Evolutionary conservation across 2,329 filamentous ascomycete genomes (phyloP), one percentile per base, ranked within the genome.

Genomic region (Thermoascus crustaceus): DNA sequence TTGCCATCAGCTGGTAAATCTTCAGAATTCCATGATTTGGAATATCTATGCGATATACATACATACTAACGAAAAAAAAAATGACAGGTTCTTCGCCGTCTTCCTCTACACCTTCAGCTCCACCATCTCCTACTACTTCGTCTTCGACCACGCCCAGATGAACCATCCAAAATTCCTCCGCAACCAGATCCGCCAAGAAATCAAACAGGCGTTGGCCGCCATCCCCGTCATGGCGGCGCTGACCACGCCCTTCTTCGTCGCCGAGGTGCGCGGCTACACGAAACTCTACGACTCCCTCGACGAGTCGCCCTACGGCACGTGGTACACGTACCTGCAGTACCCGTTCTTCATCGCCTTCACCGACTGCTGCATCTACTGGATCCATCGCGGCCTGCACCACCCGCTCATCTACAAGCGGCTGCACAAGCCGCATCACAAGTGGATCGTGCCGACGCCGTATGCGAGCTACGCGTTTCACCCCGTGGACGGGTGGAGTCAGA

Each of bases 361-460:
- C 61, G 83, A 88, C 61, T 79, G 78, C 54, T 76, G 69, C 63
- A 83, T 88, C 63, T 88, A 88, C 70, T 81, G 79, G 70, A 85
- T 86, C 52, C 84, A 88, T 66, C 79, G 83, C 38, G 76, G 72
- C 37, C 73, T 86, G 38, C 84, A 88, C 63, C 76, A 82, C 60
- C 80, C 80, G n/a, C 55, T 60, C 29, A 52, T 85, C 46, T 93
- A 93, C 73, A 87, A 85, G 68, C 68, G 68, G 47, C 71, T 91
- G 34, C 85, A 93, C 73, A 93, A 93, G 75, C 78, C 83, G 45
- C 85, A 93, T 64, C 85, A 93, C 76, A 91, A 89, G 68, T 93
- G 85, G 85, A 89, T 91, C 64, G 86, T 91, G 81, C 85, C 85
- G 4, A 87, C 84, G 1, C 85, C 85, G 1, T 91, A 75, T 58